Base-by-base conservation (phyloP, 139 green algal species). In the Gonium pectorale region DNA sequence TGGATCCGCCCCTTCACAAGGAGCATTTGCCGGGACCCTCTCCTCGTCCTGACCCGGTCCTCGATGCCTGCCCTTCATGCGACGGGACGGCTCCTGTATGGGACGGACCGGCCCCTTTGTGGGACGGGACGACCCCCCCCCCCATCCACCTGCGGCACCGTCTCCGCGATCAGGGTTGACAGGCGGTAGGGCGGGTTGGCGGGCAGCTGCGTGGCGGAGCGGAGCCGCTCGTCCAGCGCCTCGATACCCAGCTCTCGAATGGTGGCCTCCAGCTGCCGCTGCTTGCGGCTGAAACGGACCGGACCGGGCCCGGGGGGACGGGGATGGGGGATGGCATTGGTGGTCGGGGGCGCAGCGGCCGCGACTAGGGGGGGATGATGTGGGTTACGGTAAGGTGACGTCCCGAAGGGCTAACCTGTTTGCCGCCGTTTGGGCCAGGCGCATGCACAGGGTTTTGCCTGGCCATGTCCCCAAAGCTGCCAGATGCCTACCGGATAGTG, bases 141-240 rank as follows among this genome's bases (percentile, higher is more conserved):
- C 9, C 21, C 4, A 5, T 80, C 19, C 54, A 90, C 86, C 84
- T 79, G 72, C 37, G 82, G 81, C 9, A 87, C 79, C 5, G 67
- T 71, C 35, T 96, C 89, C 17, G 88, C 80, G 29, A 97, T 89
- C 3, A 95, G 86, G 11, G 78, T 85, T 1, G 94, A 67, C 37
- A 97, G 78, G 19, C 91, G 74, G 88, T 96, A 93, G 3, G 92
- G 67, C 15, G 90, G 90, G 13, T 64, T 49, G 0, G 75, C 80
- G 0, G 94, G 94, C 35, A 68, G 67, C 35, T 83, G 38, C 37
- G 85, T 70, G 4, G 90, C 91, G 52, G 37, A 83, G 70, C 93
- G 79, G 52, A 97, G 80, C 35, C 91, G 87, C 71, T 96, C 92
- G 49, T 96, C 92, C 40, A 97, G 67, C 0, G 62, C 83, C 80